Evolutionary conservation across 2,329 filamentous ascomycete species (phyloP).

Genomic region (Fusarium sp.): DNA sequence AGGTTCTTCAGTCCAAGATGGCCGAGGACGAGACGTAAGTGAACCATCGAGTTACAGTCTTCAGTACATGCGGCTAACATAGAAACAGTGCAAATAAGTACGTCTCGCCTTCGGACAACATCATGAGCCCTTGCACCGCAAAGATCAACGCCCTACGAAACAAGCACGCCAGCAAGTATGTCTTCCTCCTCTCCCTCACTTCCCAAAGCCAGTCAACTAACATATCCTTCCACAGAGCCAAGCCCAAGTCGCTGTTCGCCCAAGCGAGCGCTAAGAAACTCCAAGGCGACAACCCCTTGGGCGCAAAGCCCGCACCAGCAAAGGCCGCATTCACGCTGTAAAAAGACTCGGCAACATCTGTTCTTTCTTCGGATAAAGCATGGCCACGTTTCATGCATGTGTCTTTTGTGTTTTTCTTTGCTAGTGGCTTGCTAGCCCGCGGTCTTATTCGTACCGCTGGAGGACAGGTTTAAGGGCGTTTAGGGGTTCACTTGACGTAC

Average conservation of each 20-base stretch:
- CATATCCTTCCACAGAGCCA: conserved; percentile 62
- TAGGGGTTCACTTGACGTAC: conserved; percentile 42
- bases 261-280: conserved; percentile 76
- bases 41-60: neutral
- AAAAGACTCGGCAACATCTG: conserved; percentile 14
- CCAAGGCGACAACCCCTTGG: conserved; percentile 61
- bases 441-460: conserved; percentile 36
- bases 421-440: conserved; percentile 13
- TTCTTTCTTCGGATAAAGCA: conserved; percentile 34
- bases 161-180: conserved; percentile 84
- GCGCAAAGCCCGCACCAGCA: conserved; percentile 54
- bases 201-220: conserved; percentile 32
- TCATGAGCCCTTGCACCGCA: conserved; percentile 88
- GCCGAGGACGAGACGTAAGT: conserved; percentile 73
- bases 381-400: conserved; percentile 19
- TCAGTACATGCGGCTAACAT: conserved; percentile 23
- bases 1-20: conserved; percentile 81
- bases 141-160: conserved; percentile 86
- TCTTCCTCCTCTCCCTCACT: conserved; percentile 35
- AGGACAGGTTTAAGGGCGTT: conserved; percentile 42
- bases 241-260: conserved; percentile 78
- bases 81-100: conserved; percentile 67
- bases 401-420: conserved; percentile 34
- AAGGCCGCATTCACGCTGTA: conserved; percentile 44
- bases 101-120: conserved; percentile 88